phyloP scores from a whole-genome alignment of 2,329 filamentous ascomycete species.

The Anisogramma anomala region DNA sequence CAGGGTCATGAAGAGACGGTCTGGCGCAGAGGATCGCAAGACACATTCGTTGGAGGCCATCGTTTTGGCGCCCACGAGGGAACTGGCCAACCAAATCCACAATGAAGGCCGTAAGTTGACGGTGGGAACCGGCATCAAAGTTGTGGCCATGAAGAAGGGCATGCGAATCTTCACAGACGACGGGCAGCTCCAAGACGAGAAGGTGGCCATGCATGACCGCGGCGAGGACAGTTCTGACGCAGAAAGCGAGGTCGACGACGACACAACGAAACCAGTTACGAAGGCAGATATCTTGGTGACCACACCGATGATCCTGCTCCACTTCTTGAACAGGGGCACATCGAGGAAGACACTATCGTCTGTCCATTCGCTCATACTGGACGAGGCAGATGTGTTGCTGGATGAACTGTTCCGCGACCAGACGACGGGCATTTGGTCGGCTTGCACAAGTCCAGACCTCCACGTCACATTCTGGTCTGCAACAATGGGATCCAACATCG shows the following conservation, averaged over 20 bases:
- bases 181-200: slow-evolving; percentile 26
- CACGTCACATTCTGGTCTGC: slow-evolving; percentile 84
- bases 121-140: slow-evolving; percentile 62
- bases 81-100: slow-evolving; percentile 67
- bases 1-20: slow-evolving; percentile 49
- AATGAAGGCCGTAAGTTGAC: slow-evolving; percentile 79
- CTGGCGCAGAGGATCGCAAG: slow-evolving; percentile 28
- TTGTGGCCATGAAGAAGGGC: slow-evolving; percentile 75
- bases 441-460: slow-evolving; percentile 59
- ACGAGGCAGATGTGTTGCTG: slow-evolving; percentile 90
- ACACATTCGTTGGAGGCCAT: slow-evolving; percentile 50
- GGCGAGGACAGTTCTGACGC: slow-evolving; percentile 25
- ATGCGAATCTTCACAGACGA: slow-evolving; percentile 53
- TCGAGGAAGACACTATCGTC: slow-evolving; percentile 46
- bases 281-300: slow-evolving; percentile 72
- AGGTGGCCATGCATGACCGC: slow-evolving; percentile 20
- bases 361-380: slow-evolving; percentile 66
- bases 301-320: slow-evolving; percentile 67
- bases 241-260: slow-evolving; percentile 20
- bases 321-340: slow-evolving; percentile 45
- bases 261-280: slow-evolving; percentile 37
- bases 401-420: slow-evolving; percentile 85
- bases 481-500: slow-evolving; percentile 90
- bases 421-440: slow-evolving; percentile 72
- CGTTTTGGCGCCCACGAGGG: slow-evolving; percentile 68